Conservation (phyloP, 495 filamentous ascomycete species). For the Peziza echinospora region DNA sequence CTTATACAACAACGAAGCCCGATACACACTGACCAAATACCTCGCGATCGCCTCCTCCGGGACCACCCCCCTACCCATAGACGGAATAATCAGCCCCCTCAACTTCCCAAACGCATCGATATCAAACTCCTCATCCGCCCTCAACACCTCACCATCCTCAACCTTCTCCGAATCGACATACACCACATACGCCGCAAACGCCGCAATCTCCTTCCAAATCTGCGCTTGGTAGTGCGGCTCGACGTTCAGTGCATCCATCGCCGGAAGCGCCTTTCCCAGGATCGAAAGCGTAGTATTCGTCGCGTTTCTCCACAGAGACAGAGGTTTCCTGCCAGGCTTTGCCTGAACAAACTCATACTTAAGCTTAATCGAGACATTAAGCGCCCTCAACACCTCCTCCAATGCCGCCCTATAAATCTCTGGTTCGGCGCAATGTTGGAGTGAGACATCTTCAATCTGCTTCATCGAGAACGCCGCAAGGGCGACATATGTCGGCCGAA, state of each 20-base stretch:
- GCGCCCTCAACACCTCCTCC: constrained; percentile 34
- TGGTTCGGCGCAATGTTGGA: constrained; percentile 36
- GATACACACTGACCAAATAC: constrained; percentile 60
- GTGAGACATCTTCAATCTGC: constrained; percentile 40
- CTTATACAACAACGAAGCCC: constrained; percentile 37
- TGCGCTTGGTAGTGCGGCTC: constrained; percentile 23
- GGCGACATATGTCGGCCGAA: constrained; percentile 54
- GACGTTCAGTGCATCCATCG: constrained; percentile 35
- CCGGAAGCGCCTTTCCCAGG: constrained; percentile 41
- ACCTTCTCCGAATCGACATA: background rate
- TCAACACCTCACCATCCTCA: constrained; percentile 25
- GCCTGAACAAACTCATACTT: constrained; percentile 48
- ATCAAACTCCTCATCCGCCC: constrained; percentile 48
- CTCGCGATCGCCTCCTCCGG: constrained; percentile 42
- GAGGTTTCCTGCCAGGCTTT: constrained; percentile 24
- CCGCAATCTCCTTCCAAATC: constrained; percentile 39
- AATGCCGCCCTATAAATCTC: constrained; percentile 47
- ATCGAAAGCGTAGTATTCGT: constrained; percentile 46
- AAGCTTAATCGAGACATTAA: constrained; percentile 43
- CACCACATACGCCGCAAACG: constrained; percentile 36
- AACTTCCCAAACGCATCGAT: constrained; percentile 48
- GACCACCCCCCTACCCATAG: constrained; percentile 42
- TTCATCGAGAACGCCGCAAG: constrained; percentile 59
- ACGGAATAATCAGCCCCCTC: constrained; percentile 47
- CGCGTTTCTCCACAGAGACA: constrained; percentile 56